Evolutionary conservation across 1,284 basidiomycete species (phyloP), one percentile per base, ranked within the genome.

Genomic region (Sporisorium graminicola): DNA sequence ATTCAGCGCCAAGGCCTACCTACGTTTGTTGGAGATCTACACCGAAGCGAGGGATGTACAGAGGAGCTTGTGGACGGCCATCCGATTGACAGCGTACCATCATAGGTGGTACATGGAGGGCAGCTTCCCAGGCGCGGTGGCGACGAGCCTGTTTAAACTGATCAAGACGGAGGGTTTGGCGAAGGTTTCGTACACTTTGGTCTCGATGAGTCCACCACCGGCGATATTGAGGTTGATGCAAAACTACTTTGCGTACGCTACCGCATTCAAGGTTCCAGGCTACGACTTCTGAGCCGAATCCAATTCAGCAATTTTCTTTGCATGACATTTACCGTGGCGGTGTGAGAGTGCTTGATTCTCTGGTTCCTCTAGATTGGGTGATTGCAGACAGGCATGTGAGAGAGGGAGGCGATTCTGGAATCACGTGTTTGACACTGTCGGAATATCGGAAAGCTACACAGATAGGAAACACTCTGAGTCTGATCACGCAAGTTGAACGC

Each of bases 1-100:
- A 61, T 99, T 98, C 86, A 92, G 92, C 3, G 90, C 92, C 65
- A 98, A 97, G 86, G 95, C 95, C 4, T 95, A 95, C 91, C 88
- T 91, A 58, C 94, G 94, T 85, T 87, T 99, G 58, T 89, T 99
- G 87, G 95, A 98, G 86, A 93, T 92, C 88, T 99, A 98, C 82
- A 91, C 94, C 5, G 94, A 94, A 13, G 94, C 97, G 80, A 92
- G 93, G 1, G 96, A 98, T 84, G 91, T 99, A 54, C 93, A 93
- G 82, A 89, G 94, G 43, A 92, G 91, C 51, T 89, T 99, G 71
- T 95, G 96, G 87, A 93, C 93, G 1, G 95, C 94, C 1, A 93
- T 98, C 73, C 90, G 94, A 47, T 90, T 98, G 58, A 94, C 94
- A 29, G 94, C 94, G 22, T 98, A 98, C 87, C 93, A 96, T 85